Base-by-base conservation (phyloP, 768 basidiomycete species). In the Tephrocybe sp. region DNA sequence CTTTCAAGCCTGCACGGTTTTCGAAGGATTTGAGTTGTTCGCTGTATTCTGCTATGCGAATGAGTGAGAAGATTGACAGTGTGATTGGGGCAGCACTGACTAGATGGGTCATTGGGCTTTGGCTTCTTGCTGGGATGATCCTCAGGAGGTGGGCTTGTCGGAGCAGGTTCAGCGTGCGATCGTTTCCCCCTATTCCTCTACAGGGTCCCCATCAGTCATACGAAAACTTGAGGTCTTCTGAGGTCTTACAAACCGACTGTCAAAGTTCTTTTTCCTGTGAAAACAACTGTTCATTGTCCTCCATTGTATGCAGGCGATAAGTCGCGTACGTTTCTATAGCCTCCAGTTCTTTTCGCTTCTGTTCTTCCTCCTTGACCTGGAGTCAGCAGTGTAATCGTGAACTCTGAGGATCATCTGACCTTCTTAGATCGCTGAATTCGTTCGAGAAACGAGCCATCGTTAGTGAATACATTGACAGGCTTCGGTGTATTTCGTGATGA, bases 361-460 rank as follows among this genome's bases (percentile, higher is more conserved):
- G 79, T 21, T 80, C 77, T 48, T 83, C 83, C 54, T 81, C 81
- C 83, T 82, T 44, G 26, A 25, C 30, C 18, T 21, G 7, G 15
- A 25, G 19, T 32, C 35, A 32, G 22, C 60, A 39, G 30, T n/a
- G 9, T 12, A 13, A 34, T 36, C 22, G 0, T 2, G 3, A 45
- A 15, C 21, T 12, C n/a, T 45, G 30, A 45, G 22, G 32, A 2
- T 25, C 13, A 16, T 19, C 26, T 15, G 42, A 52, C 85, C 77
- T 73, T 76, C 66, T 76, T 79, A 39, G 70, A 68, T 25, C 78
- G 76, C 64, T 83, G 80, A 59, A 86, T 77, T 9, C 83, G 75
- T 56, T 86, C 77, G 47, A 86, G 67, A 62, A 86, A 87, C 8
- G 83, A 84, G 7, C 85, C 85, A 56, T 86, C 85, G 61, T 86